These are phyloP conservation scores for Verbena officinalis DNA, from an alignment of 257 asterid genomes.

Conservation along the genomic window DNA sequence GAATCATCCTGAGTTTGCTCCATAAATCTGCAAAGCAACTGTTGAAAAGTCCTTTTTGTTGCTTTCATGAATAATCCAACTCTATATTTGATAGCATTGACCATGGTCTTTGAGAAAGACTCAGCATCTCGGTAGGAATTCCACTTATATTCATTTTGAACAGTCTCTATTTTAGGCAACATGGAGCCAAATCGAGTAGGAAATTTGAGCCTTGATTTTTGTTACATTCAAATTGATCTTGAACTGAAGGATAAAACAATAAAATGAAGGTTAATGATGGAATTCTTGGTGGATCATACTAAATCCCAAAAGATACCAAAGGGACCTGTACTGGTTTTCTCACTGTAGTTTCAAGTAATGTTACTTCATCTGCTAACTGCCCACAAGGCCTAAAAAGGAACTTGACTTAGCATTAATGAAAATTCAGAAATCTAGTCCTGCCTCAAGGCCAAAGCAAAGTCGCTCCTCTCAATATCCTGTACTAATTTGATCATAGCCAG, in stretches of 20 bases:
- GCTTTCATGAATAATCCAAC: neutral
- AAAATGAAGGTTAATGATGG: neutral
- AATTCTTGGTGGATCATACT: neutral
- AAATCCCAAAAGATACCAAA: conserved; percentile 7
- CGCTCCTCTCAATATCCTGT: conserved; percentile 6
- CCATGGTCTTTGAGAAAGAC: no score
- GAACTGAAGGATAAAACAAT: conserved; percentile 10
- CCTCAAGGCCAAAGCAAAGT: conserved; percentile 4
- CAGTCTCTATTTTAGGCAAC: conserved; percentile 8
- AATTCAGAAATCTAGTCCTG: conserved; percentile 23
- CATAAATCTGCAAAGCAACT: neutral
- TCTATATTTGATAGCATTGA: neutral
- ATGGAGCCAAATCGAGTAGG: conserved; percentile 13
- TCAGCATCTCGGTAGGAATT: neutral
- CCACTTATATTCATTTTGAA: conserved; percentile 7
- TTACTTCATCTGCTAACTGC: neutral
- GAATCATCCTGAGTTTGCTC: neutral
- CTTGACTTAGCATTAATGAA: no score
- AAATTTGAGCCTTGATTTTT: neutral
- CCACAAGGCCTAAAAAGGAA: conserved; percentile 4
- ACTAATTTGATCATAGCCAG: conserved; percentile 1
- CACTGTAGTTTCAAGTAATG: conserved; percentile 7
- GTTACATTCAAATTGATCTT: conserved; percentile 14
- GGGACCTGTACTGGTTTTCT: conserved; percentile 16
- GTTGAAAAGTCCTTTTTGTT: neutral